These are phyloP conservation scores for Dimocarpus longan DNA, from an alignment of 345 rosid species.

Conservation along the genomic window DNA sequence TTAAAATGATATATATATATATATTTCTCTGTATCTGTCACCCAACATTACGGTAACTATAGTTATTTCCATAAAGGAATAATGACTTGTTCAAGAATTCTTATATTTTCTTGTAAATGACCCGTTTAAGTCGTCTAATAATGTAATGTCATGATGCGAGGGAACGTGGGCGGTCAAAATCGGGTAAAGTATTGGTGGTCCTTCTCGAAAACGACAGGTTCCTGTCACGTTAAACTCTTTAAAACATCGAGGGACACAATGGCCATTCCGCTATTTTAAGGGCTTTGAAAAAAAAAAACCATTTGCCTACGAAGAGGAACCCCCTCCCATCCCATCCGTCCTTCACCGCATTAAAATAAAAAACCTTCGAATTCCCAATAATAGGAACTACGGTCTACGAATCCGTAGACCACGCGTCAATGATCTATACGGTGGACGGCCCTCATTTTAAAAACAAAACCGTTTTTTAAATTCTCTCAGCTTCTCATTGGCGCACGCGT, in stretches of 20 bases:
- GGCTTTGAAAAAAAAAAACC: neutral
- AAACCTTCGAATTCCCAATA: conserved; percentile 19
- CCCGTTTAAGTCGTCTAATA: neutral
- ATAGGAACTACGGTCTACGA: conserved; percentile 23
- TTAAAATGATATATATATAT: too few species aligned
- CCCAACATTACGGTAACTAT: too few species aligned
- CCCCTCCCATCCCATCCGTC: neutral
- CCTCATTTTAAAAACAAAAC: neutral
- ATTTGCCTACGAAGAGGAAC: neutral
- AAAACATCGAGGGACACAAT: neutral
- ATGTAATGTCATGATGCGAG: neutral
- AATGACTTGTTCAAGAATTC: neutral
- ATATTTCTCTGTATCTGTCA: too few species aligned
- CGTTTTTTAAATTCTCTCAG: neutral
- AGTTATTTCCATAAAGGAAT: too few species aligned
- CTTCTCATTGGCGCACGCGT: conserved; percentile 36
- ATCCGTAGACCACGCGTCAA: conserved; percentile 46
- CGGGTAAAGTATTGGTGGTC: neutral
- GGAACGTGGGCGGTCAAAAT: neutral
- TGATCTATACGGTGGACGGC: conserved; percentile 42
- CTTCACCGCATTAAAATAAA: neutral
- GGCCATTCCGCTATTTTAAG: neutral
- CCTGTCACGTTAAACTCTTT: neutral
- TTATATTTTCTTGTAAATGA: too few species aligned
- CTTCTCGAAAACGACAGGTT: conserved; percentile 4